These are phyloP conservation scores for Amaranthus cruentus DNA, from an alignment of 148 eudicot species.

Conservation along the genomic window DNA sequence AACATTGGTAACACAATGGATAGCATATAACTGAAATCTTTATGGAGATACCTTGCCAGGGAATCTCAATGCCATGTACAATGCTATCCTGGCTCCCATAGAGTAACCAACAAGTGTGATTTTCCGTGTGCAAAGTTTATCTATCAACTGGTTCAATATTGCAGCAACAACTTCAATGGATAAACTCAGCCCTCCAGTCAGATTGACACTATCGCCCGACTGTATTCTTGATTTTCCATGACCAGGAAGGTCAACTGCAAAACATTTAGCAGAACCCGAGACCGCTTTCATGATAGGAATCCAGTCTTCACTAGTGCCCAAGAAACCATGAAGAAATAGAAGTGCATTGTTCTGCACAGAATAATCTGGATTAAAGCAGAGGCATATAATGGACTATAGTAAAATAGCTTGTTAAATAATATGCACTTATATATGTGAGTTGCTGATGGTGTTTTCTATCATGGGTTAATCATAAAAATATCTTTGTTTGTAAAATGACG, in stretches of 20 bases:
- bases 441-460: too few species aligned
- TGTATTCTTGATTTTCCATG: slow-evolving; percentile 69
- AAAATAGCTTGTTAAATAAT: neutral
- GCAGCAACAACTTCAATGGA: slow-evolving; percentile 59
- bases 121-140: slow-evolving; percentile 36
- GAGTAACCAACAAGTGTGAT: slow-evolving; percentile 86
- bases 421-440: too few species aligned
- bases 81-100: slow-evolving; percentile 93
- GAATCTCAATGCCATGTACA: slow-evolving; percentile 69
- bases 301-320: slow-evolving; percentile 87
- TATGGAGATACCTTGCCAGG: slow-evolving; percentile 46
- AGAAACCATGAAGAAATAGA: slow-evolving; percentile 91
- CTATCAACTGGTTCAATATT: slow-evolving; percentile 44
- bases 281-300: slow-evolving; percentile 74
- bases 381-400: neutral
- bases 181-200: slow-evolving; percentile 26
- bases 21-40: slow-evolving; percentile 5
- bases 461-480: too few species aligned
- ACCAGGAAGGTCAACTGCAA: slow-evolving; percentile 91
- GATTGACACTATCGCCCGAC: slow-evolving; percentile 21
- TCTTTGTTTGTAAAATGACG: too few species aligned
- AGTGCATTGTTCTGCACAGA: slow-evolving; percentile 57
- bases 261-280: slow-evolving; percentile 70
- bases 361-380: neutral
- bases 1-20: neutral